phyloP scores from a whole-genome alignment of 1,284 basidiomycete genomes.

The Fistulinella cinereoalba region DNA sequence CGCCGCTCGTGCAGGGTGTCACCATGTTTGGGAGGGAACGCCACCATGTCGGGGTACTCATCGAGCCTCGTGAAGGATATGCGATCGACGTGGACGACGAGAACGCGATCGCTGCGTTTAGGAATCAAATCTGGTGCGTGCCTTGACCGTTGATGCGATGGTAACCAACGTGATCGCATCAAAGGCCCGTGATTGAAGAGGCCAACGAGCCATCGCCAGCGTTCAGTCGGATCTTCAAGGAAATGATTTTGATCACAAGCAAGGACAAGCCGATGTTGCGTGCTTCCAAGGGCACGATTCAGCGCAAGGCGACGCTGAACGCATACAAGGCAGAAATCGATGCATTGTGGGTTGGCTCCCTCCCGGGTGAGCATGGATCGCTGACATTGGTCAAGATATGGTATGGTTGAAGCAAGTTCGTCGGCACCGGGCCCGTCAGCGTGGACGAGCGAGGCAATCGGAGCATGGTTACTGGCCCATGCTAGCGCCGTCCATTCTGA shows the following conservation, averaged over 20 bases:
- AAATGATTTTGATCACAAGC: slow-evolving; percentile 26
- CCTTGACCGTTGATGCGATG: neutral
- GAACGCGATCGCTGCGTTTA: slow-evolving; percentile 30
- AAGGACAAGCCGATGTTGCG: slow-evolving; percentile 20
- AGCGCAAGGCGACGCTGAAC: slow-evolving; percentile 20
- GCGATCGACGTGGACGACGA: slow-evolving; percentile 30
- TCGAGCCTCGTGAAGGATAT: slow-evolving; percentile 33
- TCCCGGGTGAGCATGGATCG: too few species aligned
- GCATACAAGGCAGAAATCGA: slow-evolving; percentile 27
- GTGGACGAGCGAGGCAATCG: slow-evolving; percentile 18
- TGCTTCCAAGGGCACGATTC: slow-evolving; percentile 27
- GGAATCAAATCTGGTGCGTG: slow-evolving; percentile 38
- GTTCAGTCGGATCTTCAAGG: slow-evolving; percentile 33
- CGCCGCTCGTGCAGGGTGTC: slow-evolving; percentile 26
- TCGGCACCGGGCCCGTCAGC: too few species aligned
- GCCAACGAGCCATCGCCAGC: slow-evolving; percentile 27
- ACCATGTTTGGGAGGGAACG: slow-evolving; percentile 42
- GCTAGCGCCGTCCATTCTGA: slow-evolving; percentile 12
- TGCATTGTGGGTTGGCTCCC: slow-evolving; percentile 4
- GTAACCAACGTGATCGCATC: neutral
- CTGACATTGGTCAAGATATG: too few species aligned
- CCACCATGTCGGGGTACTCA: slow-evolving; percentile 39
- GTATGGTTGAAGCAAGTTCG: too few species aligned
- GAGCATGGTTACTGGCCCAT: slow-evolving; percentile 25
- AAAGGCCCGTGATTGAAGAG: slow-evolving; percentile 27